These are phyloP conservation scores for Xylaria sp. DNA, from an alignment of 2,329 filamentous ascomycete species.

Conservation along the genomic window DNA sequence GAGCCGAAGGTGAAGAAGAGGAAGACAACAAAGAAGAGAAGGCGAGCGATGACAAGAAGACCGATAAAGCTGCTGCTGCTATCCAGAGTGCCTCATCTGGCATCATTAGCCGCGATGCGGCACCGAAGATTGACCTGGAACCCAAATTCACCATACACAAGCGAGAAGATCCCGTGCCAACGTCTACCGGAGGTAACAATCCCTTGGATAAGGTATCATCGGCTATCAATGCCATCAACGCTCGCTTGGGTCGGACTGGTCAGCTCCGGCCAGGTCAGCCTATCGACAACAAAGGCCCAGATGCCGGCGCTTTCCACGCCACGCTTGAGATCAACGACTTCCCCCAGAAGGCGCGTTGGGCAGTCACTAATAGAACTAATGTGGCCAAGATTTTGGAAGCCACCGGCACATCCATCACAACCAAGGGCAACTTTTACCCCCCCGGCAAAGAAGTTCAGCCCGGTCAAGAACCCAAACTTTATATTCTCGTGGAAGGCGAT, in stretches of 20 bases:
- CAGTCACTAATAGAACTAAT: slow-evolving; percentile 97
- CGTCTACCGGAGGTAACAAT: slow-evolving; percentile 63
- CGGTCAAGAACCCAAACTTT: slow-evolving; percentile 88
- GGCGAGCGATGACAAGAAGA: slow-evolving; percentile 74
- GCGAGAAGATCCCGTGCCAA: slow-evolving; percentile 67
- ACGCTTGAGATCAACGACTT: slow-evolving; percentile 99
- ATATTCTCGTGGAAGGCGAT: slow-evolving; percentile 97
- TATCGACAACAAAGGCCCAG: slow-evolving; percentile 97
- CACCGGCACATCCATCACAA: slow-evolving; percentile 95
- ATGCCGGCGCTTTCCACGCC: slow-evolving; percentile 95
- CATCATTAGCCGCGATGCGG: slow-evolving; percentile 64
- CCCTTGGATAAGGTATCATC: slow-evolving; percentile 87
- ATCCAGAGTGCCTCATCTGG: slow-evolving; percentile 72
- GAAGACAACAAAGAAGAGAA: slow-evolving; percentile 78
- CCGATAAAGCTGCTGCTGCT: slow-evolving; percentile 73
- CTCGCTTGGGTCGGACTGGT: slow-evolving; percentile 87
- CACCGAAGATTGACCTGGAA: slow-evolving; percentile 57
- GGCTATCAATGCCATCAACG: slow-evolving; percentile 92
- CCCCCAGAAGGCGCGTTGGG: slow-evolving; percentile 97
- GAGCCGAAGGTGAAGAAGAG: slow-evolving; percentile 85
- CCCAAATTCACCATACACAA: slow-evolving; percentile 79
- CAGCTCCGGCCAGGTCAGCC: slow-evolving; percentile 91
- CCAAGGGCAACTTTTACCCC: slow-evolving; percentile 91
- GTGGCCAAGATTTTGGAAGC: slow-evolving; percentile 97
- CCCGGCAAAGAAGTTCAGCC: slow-evolving; percentile 81